Evolutionary conservation across 164 flowering plant genomes (phyloP), one percentile per base, ranked within the genome.

Genomic region (Berberis vulgaris): DNA sequence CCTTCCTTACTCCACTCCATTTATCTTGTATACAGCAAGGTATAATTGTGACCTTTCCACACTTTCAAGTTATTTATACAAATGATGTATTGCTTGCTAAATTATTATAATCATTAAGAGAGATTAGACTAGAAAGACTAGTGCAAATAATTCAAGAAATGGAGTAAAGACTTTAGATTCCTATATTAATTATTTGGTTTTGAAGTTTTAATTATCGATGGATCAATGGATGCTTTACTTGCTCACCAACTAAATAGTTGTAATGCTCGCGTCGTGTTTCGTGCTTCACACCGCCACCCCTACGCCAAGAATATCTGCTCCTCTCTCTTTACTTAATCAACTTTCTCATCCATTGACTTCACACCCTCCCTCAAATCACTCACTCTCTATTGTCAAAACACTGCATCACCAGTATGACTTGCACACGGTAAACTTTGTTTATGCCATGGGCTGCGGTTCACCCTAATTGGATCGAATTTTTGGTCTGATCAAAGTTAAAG

Each of bases 211-310:
- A 46, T 8, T 26, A 44, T 12, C 12, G 47, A 56, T 38, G 11
- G 49, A 57, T 49, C 50, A 46, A 57, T 47, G 49, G 66, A 73
- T 73, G 61, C 77, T 67, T 70, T 74, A 43, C 78, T 74, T 71
- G 43, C 66, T 49, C 47, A 47, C 55, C 63, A 45, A 54, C 64
- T 45, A 52, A 53, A 60, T 57, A 58, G 39, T 61, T 45, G 52
- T 56, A 65, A 9, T 59, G 71, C 71, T 67, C 76, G 65, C 71
- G 68, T 68, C 64, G 45, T 65, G 53, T 77, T 74, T 74, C 81
- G 81, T 81, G 84, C 84, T 59, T 49, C 80, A 72, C 80, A 76
- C 77, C 74, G 74, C 77, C 76, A 26, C 26, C 26, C 26, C 26
- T 26, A 26, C 10, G 42, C 42, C 3, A 12, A 12, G 50, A 43